Evolutionary conservation across 1,284 basidiomycete species (phyloP), one percentile per base, ranked within the genome.

Genomic region (Fomitiporia mediterranea): DNA sequence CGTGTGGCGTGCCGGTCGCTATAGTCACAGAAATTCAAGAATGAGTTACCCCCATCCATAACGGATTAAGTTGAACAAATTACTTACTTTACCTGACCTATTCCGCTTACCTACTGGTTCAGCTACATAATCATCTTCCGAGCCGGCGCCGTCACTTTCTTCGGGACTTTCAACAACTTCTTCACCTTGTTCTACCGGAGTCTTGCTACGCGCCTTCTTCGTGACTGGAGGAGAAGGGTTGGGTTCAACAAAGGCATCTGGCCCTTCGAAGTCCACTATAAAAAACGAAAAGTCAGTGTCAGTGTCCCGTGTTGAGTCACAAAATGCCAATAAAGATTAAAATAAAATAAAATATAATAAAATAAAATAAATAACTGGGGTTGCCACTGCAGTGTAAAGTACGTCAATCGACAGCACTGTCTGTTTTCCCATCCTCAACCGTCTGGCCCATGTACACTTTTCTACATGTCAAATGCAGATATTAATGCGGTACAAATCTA

Each of bases 101-200:
- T 62, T 67, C 50, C 59, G 60, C 57, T 68, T 75, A 38, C 61
- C 61, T 61, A 68, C 64, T 34, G 68, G 66, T 54, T 79, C 79
- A 27, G 71, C 83, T 39, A 84, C 74, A 67, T 86, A 85, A 63
- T 89, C 87, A 61, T 89, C 86, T 60, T 80, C 85, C 65, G 81
- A 61, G 34, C 63, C 61, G 21, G 49, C 35, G 52, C 65, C 60
- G 51, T 61, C 55, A 57, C 63, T 60, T 50, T 50, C 49, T 54
- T 62, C 55, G 4, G 44, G 44, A 46, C 44, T 46, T 51, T 84
- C 78, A 48, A 32, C 46, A 13, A 28, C 19, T n/a, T 46, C 44
- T 28, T 28, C 25, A 15, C 30, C 44, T n/a, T n/a, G n/a, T 28
- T 30, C 44, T 3, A 17, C 7, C 3, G 44, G 44, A 13, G 23